Base-by-base conservation (phyloP, 352 stramenopile genomes). In the Globisporangium nagaii region DNA sequence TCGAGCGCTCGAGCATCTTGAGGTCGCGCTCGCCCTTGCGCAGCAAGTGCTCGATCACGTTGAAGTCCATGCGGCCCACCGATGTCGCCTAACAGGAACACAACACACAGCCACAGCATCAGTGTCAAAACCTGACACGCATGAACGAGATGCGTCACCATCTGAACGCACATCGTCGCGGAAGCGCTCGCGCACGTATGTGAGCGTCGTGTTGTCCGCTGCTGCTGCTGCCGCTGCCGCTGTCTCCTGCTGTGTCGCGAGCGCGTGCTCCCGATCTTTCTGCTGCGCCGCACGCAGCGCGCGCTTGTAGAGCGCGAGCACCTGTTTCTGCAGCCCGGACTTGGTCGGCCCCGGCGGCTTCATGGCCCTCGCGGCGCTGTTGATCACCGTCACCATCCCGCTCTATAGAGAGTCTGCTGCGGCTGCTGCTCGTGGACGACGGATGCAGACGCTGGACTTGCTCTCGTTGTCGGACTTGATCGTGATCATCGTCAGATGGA, bases 11-110 rank as follows among this genome's bases (percentile, higher is more conserved):
- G 37, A 92, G 68, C 72, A 90, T 84, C 70, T 92, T 90, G 36
- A 94, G 62, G 48, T 94, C 81, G 15, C 82, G 78, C 57, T 94
- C 73, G 3, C 84, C 84, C 47, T 94, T 94, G 64, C 84, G 84
- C 54, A 94, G 61, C 68, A 94, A 71, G 43, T 92, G 79, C 72
- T 94, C 84, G 53, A 94, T 92, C 57, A 88, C 66, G 9, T 70
- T 64, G 61, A 94, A 94, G 65, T 92, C 76, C 58, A 74, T 86
- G 34, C 81, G 75, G 8, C 75, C 65, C 24, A 92, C 79, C 4
- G 73, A 73, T 0, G 42, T 39, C 15, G 67, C 84, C 75, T 92
- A 22, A 9, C 8, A 12, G n/a, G 9, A 27, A 50, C 44, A 5
- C n/a, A 27, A 19, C 17, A 45, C 20, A 30, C 5, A 30, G 6